phyloP scores from a whole-genome alignment of 2,329 filamentous ascomycete species.

The Cladobotryum protrusum region DNA sequence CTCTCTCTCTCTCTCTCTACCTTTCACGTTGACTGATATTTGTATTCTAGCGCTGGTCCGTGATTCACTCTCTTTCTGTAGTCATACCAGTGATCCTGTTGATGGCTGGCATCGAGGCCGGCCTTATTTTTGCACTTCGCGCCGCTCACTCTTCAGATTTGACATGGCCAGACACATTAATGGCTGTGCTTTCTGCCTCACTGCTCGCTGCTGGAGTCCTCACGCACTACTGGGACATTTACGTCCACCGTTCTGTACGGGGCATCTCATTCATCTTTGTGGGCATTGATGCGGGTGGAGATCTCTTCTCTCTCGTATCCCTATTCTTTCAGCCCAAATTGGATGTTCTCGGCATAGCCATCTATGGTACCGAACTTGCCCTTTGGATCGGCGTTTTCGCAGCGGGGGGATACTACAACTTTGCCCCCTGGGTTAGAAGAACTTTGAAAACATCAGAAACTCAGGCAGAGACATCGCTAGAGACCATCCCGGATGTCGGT shows the following conservation, averaged over 20 bases:
- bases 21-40: neutral
- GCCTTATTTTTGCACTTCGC: constrained; percentile 51
- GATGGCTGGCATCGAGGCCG: constrained; percentile 55
- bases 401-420: constrained; percentile 59
- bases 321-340: constrained; percentile 54
- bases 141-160: constrained; percentile 37
- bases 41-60: constrained; percentile 42
- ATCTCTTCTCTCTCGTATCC: constrained; percentile 60
- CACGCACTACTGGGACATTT: constrained; percentile 65
- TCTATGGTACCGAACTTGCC: constrained; percentile 59
- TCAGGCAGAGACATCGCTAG: neutral
- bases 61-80: constrained; percentile 41
- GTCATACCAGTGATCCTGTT: constrained; percentile 45
- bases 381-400: constrained; percentile 64
- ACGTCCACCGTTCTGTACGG: constrained; percentile 56
- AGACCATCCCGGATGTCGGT: neutral
- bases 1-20: constrained; percentile 14
- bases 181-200: constrained; percentile 59
- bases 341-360: constrained; percentile 57
- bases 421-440: constrained; percentile 49
- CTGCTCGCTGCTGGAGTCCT: constrained; percentile 61
- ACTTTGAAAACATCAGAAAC: constrained; percentile 16
- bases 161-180: constrained; percentile 58
- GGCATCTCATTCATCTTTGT: constrained; percentile 70
- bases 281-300: constrained; percentile 61